phyloP scores from a whole-genome alignment of 1,139 yeast species.

The Taphrina pruni region DNA sequence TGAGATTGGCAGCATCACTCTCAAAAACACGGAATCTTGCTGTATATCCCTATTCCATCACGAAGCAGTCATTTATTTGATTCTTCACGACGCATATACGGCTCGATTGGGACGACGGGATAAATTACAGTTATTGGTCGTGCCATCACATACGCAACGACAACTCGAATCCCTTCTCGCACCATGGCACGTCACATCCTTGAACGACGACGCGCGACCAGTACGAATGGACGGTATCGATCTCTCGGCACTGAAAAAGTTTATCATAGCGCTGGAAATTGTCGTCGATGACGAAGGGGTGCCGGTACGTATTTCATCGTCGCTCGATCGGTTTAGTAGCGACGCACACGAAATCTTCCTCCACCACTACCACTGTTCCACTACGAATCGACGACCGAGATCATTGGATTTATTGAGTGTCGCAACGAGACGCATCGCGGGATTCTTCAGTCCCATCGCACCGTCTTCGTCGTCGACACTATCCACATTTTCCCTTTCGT shows the following conservation, averaged over 20 bases:
- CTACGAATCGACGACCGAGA: too few species aligned
- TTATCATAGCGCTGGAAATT: background rate
- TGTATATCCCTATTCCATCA: background rate
- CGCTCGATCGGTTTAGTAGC: background rate
- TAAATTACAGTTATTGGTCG: background rate
- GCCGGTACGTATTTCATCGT: background rate
- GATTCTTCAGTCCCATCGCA: background rate
- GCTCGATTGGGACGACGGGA: background rate
- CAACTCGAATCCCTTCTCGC: background rate
- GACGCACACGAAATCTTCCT: background rate
- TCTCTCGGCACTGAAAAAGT: background rate
- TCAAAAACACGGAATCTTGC: background rate
- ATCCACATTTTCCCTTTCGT: background rate
- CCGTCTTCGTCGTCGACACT: background rate
- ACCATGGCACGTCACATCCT: background rate
- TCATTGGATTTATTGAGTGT: background rate
- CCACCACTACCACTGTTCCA: too few species aligned
- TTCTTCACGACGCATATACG: background rate
- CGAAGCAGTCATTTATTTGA: background rate
- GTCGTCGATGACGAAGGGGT: background rate
- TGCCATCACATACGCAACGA: background rate
- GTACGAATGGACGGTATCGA: background rate
- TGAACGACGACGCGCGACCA: background rate
- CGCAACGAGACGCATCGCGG: background rate
- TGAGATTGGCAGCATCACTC: background rate